Evolutionary conservation across 2,329 filamentous ascomycete genomes (phyloP), one percentile per base, ranked within the genome.

Genomic region (Penicillium sp.): DNA sequence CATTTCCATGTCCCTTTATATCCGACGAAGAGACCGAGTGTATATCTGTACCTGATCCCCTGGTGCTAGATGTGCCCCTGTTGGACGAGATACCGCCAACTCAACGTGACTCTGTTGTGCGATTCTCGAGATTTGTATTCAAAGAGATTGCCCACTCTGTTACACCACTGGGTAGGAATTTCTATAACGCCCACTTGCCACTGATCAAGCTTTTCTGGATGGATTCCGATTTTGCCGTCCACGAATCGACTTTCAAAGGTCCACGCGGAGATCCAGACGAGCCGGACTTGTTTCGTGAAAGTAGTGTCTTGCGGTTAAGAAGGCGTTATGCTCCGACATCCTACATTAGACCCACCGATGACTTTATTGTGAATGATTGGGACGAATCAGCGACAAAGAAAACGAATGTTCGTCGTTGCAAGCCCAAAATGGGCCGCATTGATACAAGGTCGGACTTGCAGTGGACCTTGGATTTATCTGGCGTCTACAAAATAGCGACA

Each of bases 331-430:
- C 56, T 27, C 39, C 55, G 39, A 29, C 59, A 34, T 39, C 49
- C 57, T 47, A 58, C 48, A 16, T 41, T 48, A 48, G 47, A 50
- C n/a, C 38, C 23, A 54, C 62, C 15, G 62, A 66, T 46, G 62
- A 73, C 48, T 76, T 76, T 49, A 57, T 76, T n/a, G 71, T 76
- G 21, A 69, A 76, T 58, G 75, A 76, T 55, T 68, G 62, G 68
- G 69, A 74, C 53, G 72, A 72, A 55, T 68, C 68, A 25, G 58
- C 60, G 38, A 60, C 41, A 31, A 31, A 58, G 39, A 50, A 57
- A 11, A 46, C 50, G 4, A 39, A 48, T 29, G 52, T 40, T 54
- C 52, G 58, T 46, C 48, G 48, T 10, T 58, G 34, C 49, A 39
- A 47, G 15, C 25, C 21, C n/a, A 19, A 59, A 11, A 55, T 58